These are phyloP conservation scores for Parasitella parasitica DNA, from an alignment of 371 early-diverging fungal species.

Conservation along the genomic window DNA sequence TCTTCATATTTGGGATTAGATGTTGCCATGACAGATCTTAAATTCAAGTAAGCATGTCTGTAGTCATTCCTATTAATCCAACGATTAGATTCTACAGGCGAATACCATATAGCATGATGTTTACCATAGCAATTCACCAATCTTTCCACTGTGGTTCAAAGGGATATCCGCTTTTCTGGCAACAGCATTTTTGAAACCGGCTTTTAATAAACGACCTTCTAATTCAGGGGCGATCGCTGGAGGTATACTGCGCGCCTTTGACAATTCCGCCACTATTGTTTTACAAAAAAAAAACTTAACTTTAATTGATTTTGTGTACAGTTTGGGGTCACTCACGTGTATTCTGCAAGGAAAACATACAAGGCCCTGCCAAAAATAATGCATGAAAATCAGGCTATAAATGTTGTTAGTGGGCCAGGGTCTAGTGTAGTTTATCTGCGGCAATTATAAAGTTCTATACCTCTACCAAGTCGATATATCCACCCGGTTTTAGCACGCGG, in stretches of 20 bases:
- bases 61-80: constrained; percentile 26
- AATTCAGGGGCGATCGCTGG: constrained; percentile 5
- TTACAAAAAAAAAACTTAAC: not conserved
- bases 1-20: constrained; percentile 13
- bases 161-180: constrained; percentile 7
- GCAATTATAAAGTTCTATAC: constrained; percentile 18
- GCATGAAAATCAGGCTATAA: constrained; percentile 5
- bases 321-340: not conserved
- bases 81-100: not conserved
- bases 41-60: constrained; percentile 12
- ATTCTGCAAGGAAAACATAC: not conserved
- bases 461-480: constrained; percentile 40
- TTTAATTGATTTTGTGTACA: not conserved
- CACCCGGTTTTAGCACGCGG: constrained; percentile 44
- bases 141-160: constrained; percentile 22
- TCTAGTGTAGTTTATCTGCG: not conserved
- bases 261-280: constrained; percentile 3
- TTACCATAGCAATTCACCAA: constrained; percentile 24
- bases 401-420: not conserved
- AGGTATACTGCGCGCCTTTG: constrained; percentile 1
- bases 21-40: constrained; percentile 14
- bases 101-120: not conserved
- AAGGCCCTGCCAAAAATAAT: constrained; percentile 4
- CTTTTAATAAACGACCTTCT: constrained; percentile 5
- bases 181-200: constrained; percentile 9